Percentiles rank a stretch among this genome's conserved stretches.
These are phyloP conservation scores for Firmiana major DNA, from an alignment of 345 rosid genomes.

Conservation along the genomic window DNA sequence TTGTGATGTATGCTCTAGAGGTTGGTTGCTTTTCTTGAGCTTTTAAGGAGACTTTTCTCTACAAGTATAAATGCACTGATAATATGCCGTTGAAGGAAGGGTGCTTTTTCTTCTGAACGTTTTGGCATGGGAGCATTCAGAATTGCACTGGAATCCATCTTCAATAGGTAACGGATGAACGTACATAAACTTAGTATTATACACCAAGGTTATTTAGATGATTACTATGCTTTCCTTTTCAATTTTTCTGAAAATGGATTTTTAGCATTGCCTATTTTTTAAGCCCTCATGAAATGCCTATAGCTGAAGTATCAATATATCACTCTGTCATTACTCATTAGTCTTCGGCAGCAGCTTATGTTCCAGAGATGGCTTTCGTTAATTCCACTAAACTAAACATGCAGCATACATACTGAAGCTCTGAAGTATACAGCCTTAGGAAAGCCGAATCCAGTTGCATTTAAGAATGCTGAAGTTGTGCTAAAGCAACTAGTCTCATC, in stretches of 20 bases:
- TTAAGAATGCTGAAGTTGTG: constrained; percentile 58
- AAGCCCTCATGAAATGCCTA: background rate
- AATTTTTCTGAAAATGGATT: background rate
- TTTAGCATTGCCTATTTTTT: background rate
- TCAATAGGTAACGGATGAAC: constrained; percentile 51
- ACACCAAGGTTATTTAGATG: background rate
- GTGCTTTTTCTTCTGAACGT: constrained; percentile 79
- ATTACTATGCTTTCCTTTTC: background rate
- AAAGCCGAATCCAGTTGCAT: constrained; percentile 77
- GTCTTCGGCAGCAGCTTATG: background rate
- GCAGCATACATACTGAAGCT: constrained; percentile 53
- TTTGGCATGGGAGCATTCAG: constrained; percentile 94
- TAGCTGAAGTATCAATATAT: background rate
- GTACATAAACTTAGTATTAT: background rate
- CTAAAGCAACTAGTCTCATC: constrained; percentile 45
- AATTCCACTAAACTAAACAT: constrained; percentile 8
- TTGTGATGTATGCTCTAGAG: constrained; percentile 11
- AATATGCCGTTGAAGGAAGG: constrained; percentile 44
- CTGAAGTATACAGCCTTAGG: constrained; percentile 67
- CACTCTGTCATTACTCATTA: background rate
- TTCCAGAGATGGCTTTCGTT: background rate
- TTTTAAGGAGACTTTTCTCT: background rate
- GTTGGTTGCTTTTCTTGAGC: background rate
- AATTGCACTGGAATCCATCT: constrained; percentile 77
- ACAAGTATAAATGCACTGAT: constrained; percentile 30